phyloP scores from a whole-genome alignment of 148 eudicot genomes.

The Tetragonia tetragonoides region DNA sequence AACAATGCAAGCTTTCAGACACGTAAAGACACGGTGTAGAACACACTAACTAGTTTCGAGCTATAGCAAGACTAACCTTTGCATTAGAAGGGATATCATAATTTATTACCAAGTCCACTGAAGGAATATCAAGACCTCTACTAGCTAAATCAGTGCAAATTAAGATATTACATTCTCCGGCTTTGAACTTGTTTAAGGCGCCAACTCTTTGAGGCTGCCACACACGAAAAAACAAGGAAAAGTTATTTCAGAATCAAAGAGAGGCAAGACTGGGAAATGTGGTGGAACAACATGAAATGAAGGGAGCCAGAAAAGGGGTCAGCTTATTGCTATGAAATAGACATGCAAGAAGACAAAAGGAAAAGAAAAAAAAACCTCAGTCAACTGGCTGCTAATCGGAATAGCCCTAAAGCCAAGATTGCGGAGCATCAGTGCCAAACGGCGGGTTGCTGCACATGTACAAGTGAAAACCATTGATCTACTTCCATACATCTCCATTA shows the following conservation, averaged over 20 bases:
- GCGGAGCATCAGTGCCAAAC: slow-evolving; percentile 70
- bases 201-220: slow-evolving; percentile 80
- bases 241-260: slow-evolving; percentile 8
- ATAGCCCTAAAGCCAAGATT: slow-evolving; percentile 84
- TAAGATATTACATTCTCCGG: slow-evolving; percentile 82
- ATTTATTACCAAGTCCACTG: slow-evolving; percentile 86
- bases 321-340: not conserved
- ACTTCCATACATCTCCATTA: slow-evolving; percentile 68
- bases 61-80: slow-evolving; percentile 47
- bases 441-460: slow-evolving; percentile 65
- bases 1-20: not conserved
- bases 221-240: not conserved
- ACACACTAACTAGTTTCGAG: slow-evolving; percentile 18
- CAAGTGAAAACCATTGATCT: slow-evolving; percentile 84
- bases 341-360: not conserved
- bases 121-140: slow-evolving; percentile 90
- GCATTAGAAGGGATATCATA: slow-evolving; percentile 81
- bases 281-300: not conserved
- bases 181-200: slow-evolving; percentile 78
- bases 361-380: not conserved
- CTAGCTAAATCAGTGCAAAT: slow-evolving; percentile 88
- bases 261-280: not conserved
- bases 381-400: slow-evolving; percentile 75
- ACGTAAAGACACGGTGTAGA: not conserved
- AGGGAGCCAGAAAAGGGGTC: not conserved